phyloP scores from a whole-genome alignment of 192 early-diverging fungal species.

The Polychytrium aggregatum region DNA sequence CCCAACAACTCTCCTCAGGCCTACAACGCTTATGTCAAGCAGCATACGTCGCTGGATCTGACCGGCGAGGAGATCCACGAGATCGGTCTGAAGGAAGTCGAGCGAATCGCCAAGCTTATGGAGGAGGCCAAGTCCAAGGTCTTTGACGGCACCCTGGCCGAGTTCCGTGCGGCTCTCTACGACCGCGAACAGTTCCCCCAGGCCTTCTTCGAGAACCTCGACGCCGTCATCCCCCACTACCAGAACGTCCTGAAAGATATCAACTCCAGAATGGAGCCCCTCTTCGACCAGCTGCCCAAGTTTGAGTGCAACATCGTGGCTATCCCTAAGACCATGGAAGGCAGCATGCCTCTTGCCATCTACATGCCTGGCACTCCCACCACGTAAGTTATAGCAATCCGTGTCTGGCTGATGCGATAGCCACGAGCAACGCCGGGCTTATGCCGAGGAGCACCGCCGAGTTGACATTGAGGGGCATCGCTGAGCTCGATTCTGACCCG shows the following conservation, averaged over 20 bases:
- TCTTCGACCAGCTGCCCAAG: slow-evolving; percentile 19
- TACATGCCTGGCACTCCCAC: slow-evolving; percentile 14
- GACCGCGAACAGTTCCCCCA: slow-evolving; percentile 20
- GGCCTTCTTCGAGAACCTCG: slow-evolving; percentile 12
- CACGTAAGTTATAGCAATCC: neutral
- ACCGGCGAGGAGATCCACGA: slow-evolving; percentile 22
- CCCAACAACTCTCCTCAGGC: neutral
- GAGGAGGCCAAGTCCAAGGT: slow-evolving; percentile 12
- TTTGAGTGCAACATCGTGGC: slow-evolving; percentile 11
- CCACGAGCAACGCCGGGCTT: neutral
- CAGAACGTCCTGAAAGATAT: slow-evolving; percentile 5
- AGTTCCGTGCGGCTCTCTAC: slow-evolving; percentile 18
- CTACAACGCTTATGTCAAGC: slow-evolving; percentile 16
- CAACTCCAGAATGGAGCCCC: slow-evolving; percentile 13
- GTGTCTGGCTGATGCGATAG: neutral
- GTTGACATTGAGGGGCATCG: no score
- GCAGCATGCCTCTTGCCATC: slow-evolving; percentile 9
- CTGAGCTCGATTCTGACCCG: neutral
- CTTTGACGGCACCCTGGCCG: slow-evolving; percentile 17
- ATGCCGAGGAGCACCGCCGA: no score
- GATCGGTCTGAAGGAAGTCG: slow-evolving; percentile 26
- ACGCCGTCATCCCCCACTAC: slow-evolving; percentile 15
- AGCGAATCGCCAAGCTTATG: slow-evolving; percentile 19
- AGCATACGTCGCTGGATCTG: slow-evolving; percentile 13
- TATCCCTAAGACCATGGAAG: slow-evolving; percentile 11